Evolutionary conservation across 2,329 filamentous ascomycete genomes (phyloP), one percentile per base, ranked within the genome.

Genomic region (Boeremia exigua): DNA sequence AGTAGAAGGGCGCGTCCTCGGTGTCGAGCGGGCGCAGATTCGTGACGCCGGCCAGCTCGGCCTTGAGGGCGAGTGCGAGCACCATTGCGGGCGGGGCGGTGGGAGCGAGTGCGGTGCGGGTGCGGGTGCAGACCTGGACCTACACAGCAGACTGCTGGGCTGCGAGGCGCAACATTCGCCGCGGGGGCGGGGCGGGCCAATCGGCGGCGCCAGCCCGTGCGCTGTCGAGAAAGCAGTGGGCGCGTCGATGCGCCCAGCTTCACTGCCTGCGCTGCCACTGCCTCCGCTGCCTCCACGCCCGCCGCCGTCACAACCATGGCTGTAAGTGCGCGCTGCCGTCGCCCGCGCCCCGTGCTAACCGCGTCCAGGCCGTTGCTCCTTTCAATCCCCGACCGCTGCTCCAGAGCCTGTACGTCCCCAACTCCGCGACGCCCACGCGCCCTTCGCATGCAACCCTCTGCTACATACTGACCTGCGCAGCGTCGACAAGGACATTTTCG

Each of bases 361-460:
- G 1, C 2, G 4, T 11, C 5, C 45, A 72, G 68, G 61, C 66
- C 43, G 66, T 96, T 81, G 88, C 96, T 77, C 95, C 95, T 62
- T 84, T 98, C 73, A 99, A 99, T 84, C 95, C 95, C 74, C 91
- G 94, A 77, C 95, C 95, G 38, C 92, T 97, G 85, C 89, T 99
- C 75, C 92, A 97, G 82, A 88, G 88, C 74, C 88, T 97, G 88
- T 92, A 87, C 70, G 87, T 47, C 54, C 33, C 19, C 7, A 4
- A 25, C 27, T n/a, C 36, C 8, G 7, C 29, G 7, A 9, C 17
- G 19, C 11, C 40, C 11, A 4, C 14, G n/a, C 37, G 12, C 27
- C 17, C n/a, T 12, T 40, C 29, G 8, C 9, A 29, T 30, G 17
- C 43, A 6, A 29, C 29, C 29, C 30, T 14, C 8, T 19, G 47